Evolutionary conservation across 2,329 filamentous ascomycete species (phyloP), one percentile per base, ranked within the genome.

Genomic region (Pseudogymnoascus sp.): DNA sequence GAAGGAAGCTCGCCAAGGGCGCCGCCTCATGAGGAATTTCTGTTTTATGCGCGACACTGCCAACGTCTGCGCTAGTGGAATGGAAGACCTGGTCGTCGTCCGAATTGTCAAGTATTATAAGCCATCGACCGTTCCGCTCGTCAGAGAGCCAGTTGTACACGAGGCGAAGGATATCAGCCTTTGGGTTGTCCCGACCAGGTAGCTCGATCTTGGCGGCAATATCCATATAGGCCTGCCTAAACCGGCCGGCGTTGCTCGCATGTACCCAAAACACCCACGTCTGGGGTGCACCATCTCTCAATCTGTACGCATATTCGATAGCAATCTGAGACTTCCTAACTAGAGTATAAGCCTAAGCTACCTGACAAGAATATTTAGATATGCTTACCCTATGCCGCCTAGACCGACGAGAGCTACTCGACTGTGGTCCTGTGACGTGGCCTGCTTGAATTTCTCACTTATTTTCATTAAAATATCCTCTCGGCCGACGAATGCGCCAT

Each of bases 81-180:
- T 33, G 63, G 59, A 64, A 69, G 2, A 65, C 23, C 17, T 60
- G 21, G 5, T 62, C 29, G 61, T 68, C 67, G 29, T 70, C 67
- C 2, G 63, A 64, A 63, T 69, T 70, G 59, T 70, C 68, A 4
- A 70, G 38, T 38, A 68, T 63, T 61, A 70, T 63, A 38, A 70
- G 63, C 69, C 67, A 70, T 1, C 21, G 61, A 1, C 64, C 65
- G 31, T 68, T 64, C 1, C 64, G n/a, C 15, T 37, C 31, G 31
- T 65, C 64, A 17, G 50, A 61, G 2, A 70, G 63, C 69, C 67
- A 70, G n/a, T 59, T 38, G 19, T n/a, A 21, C 7, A 68, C 64
- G 46, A 53, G 61, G 15, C n/a, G n/a, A 17, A 69, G 42, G 0
- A 64, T 56, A 23, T 70, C 62, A 4, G 38, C 62, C n/a, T 68